A percentile compares a stretch with the other conserved stretches of the same genome.
phyloP scores from a whole-genome alignment of 2,329 filamentous ascomycete species.

The Fusarium floridanum region DNA sequence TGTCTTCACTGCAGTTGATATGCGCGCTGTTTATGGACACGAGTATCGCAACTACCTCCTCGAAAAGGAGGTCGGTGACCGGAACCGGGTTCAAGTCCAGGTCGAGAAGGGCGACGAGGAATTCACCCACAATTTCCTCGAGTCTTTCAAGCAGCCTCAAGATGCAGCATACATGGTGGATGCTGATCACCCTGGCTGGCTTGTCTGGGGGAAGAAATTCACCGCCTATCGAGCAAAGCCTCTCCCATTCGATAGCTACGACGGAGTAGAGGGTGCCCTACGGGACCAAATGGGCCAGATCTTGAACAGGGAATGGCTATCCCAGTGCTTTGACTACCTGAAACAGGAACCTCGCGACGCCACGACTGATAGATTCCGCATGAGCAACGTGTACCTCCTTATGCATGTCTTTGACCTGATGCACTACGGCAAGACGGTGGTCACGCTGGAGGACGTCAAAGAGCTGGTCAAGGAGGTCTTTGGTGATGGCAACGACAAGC shows the following conservation, averaged over 20 bases:
- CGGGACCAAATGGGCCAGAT: slow-evolving; percentile 84
- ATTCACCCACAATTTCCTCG: slow-evolving; percentile 84
- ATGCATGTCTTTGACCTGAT: slow-evolving; percentile 93
- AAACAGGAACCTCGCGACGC: slow-evolving; percentile 95
- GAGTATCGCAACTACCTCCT: slow-evolving; percentile 88
- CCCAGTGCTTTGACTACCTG: slow-evolving; percentile 89
- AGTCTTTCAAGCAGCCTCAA: slow-evolving; percentile 77
- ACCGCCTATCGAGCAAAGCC: slow-evolving; percentile 82
- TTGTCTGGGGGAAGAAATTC: slow-evolving; percentile 93
- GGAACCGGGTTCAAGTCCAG: slow-evolving; percentile 79
- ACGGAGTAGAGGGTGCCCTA: slow-evolving; percentile 80
- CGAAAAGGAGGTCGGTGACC: slow-evolving; percentile 78
- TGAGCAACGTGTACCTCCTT: slow-evolving; percentile 87
- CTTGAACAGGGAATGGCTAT: slow-evolving; percentile 87
- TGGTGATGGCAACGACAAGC: slow-evolving; percentile 94
- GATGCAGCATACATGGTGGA: slow-evolving; percentile 89
- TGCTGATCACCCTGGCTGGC: slow-evolving; percentile 92
- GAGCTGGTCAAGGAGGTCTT: slow-evolving; percentile 83
- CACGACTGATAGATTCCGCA: slow-evolving; percentile 86
- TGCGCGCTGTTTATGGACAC: slow-evolving; percentile 87
- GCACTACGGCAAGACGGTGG: slow-evolving; percentile 80
- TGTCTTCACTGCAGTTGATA: slow-evolving; percentile 87
- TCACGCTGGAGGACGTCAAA: slow-evolving; percentile 89
- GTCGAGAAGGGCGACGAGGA: slow-evolving; percentile 80
- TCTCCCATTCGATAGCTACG: slow-evolving; percentile 76